A percentile compares a stretch with the other conserved stretches of the same genome.
phyloP scores from a whole-genome alignment of 1,284 basidiomycete genomes.

The Marasmius oreades region DNA sequence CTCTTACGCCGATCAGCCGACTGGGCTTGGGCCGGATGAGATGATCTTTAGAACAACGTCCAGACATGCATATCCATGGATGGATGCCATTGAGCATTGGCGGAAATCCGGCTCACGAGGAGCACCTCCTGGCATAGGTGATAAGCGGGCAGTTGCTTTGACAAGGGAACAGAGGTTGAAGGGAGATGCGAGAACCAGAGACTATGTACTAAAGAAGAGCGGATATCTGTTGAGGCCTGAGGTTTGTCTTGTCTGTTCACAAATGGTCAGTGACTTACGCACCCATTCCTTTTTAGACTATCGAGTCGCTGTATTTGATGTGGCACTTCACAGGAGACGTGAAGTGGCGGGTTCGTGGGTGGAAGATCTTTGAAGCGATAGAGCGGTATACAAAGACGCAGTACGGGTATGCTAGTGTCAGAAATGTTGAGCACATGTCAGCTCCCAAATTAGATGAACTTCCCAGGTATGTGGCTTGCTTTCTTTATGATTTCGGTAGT shows the following conservation, averaged over 20 bases:
- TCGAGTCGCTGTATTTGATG: constrained; percentile 36
- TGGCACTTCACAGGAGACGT: constrained; percentile 49
- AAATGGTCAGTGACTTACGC: background rate
- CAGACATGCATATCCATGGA: constrained; percentile 52
- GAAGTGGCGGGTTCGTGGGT: constrained; percentile 54
- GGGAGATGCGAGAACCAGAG: constrained; percentile 28
- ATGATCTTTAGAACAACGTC: constrained; percentile 35
- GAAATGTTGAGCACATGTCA: constrained; percentile 30
- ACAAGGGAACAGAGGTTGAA: constrained; percentile 24
- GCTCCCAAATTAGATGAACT: constrained; percentile 36
- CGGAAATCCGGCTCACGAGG: constrained; percentile 22
- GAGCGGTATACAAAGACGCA: constrained; percentile 37
- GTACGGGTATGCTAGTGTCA: constrained; percentile 41
- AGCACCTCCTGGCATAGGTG: constrained; percentile 48
- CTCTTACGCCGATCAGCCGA: constrained; percentile 58
- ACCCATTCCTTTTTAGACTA: background rate
- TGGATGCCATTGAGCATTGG: constrained; percentile 29
- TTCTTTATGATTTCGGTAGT: background rate
- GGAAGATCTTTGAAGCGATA: constrained; percentile 56
- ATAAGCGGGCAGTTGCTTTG: constrained; percentile 11
- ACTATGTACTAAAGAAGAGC: constrained; percentile 44
- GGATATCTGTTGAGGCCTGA: constrained; percentile 62
- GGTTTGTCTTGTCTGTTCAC: constrained; percentile 32
- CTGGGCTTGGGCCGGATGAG: constrained; percentile 61
- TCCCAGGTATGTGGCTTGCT: constrained; percentile 38